Percentiles rank a stretch among this genome's conserved stretches.
These are phyloP conservation scores for Fusarium sp. DNA, from an alignment of 2,329 filamentous ascomycete species.

Conservation along the genomic window DNA sequence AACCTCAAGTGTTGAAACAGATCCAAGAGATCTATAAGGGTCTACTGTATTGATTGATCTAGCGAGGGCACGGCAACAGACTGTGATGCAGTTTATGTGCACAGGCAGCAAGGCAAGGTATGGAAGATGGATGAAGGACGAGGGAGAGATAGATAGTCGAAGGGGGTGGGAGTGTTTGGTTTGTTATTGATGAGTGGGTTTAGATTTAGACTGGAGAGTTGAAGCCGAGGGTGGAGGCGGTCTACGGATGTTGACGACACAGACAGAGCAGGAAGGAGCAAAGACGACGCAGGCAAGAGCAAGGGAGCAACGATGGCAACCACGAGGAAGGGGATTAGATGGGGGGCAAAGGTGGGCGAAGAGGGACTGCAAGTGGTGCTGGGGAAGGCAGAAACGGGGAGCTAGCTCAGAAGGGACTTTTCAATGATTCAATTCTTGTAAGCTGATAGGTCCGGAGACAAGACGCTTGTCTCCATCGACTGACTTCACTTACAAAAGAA, in stretches of 20 bases:
- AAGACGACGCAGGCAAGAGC: constrained; percentile 15
- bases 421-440: constrained; percentile 40
- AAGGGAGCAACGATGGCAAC: constrained; percentile 37
- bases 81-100: constrained; percentile 14
- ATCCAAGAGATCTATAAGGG: constrained; percentile 28
- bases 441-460: constrained; percentile 33
- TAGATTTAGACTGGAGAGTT: constrained; percentile 30
- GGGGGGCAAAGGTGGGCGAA: constrained; percentile 37
- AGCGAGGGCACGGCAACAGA: constrained; percentile 15
- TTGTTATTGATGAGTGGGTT: constrained; percentile 37
- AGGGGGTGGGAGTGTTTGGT: constrained; percentile 36
- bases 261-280: constrained; percentile 22
- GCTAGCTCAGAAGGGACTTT: constrained; percentile 36
- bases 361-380: constrained; percentile 25
- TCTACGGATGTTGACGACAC: constrained; percentile 42
- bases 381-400: constrained; percentile 33
- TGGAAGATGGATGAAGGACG: constrained; percentile 8
- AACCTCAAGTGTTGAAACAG: constrained; percentile 28
- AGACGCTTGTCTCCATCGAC: constrained; percentile 24
- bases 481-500: constrained; percentile 21
- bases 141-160: constrained; percentile 24
- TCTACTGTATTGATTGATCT: constrained; percentile 28
- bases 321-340: constrained; percentile 32
- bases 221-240: constrained; percentile 39
- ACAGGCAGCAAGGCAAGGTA: neutral